Conservation (phyloP, 352 stramenopile species). For the Pythium coloratum region DNA sequence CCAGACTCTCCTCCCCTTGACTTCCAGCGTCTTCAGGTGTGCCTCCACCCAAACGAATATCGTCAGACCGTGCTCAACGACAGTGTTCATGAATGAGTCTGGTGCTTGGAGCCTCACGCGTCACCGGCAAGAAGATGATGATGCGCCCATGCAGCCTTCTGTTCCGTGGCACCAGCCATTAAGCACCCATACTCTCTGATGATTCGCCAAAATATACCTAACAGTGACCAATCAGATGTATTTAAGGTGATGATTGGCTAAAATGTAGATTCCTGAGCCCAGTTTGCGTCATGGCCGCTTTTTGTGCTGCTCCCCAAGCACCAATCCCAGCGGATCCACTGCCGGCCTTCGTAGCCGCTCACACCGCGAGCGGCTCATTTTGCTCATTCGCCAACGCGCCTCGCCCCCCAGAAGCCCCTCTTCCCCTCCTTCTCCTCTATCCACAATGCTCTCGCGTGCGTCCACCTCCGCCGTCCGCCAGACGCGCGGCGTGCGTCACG, state of each 20-base stretch:
- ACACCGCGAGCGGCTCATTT: not conserved
- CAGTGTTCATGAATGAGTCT: not conserved
- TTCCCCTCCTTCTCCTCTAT: not conserved
- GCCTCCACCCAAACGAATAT: too few relatives aligned
- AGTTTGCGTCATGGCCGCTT: slow-evolving; percentile 22
- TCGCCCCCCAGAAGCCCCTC: slow-evolving; percentile 2
- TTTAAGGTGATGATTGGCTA: not conserved
- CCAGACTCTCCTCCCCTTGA: too few relatives aligned
- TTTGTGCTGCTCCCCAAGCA: slow-evolving; percentile 20
- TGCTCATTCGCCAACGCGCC: slow-evolving; percentile 20
- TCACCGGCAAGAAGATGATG: slow-evolving; percentile 1
- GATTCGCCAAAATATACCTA: not conserved
- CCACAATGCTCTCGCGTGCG: slow-evolving; percentile 18
- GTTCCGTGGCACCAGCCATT: slow-evolving; percentile 4
- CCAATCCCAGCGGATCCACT: slow-evolving; percentile 21
- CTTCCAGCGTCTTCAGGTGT: too few relatives aligned
- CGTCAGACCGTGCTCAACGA: too few relatives aligned
- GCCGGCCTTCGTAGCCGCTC: not conserved
- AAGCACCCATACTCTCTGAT: not conserved
- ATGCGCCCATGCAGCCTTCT: slow-evolving; percentile 4
- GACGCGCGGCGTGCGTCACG: slow-evolving; percentile 36
- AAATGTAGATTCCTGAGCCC: slow-evolving; percentile 3
- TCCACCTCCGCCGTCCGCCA: slow-evolving; percentile 15
- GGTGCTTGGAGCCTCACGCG: slow-evolving; percentile 1
- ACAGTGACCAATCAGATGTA: not conserved